Conservation (phyloP, 225 moss, liverwort and hornwort species). For the Takakia lepidozioides region DNA sequence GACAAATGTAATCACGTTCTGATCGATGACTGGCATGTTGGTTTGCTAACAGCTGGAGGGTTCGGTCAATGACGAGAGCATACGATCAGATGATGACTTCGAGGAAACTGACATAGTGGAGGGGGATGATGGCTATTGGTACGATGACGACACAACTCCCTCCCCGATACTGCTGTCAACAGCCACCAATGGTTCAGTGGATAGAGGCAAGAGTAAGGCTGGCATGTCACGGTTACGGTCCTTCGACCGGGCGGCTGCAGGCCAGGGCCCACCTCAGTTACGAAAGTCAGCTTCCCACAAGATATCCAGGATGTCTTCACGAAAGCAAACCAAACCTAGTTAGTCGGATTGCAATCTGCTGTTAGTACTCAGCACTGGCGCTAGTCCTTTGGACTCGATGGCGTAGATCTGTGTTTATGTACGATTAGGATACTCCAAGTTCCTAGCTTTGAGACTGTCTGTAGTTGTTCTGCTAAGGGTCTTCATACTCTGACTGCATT, state of each 20-base stretch:
- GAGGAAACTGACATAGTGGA: constrained; percentile 39
- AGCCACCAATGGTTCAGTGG: too few species aligned
- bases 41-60: constrained; percentile 44
- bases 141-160: constrained; percentile 34
- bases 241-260: constrained; percentile 35
- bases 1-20: too few species aligned
- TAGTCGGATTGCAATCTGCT: too few species aligned
- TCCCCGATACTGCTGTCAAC: constrained; percentile 4
- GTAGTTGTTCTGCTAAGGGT: too few species aligned
- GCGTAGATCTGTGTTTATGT: too few species aligned
- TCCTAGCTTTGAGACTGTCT: too few species aligned
- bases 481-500: too few species aligned
- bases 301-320: too few species aligned
- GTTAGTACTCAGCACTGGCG: too few species aligned
- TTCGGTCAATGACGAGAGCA: constrained; percentile 81
- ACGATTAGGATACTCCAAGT: too few species aligned
- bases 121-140: constrained; percentile 75
- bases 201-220: constrained; percentile 7
- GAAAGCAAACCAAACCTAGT: too few species aligned
- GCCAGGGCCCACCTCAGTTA: constrained; percentile 19
- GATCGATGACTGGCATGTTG: background rate
- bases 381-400: too few species aligned
- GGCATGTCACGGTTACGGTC: constrained; percentile 31
- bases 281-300: constrained; percentile 31
- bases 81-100: constrained; percentile 77